Base-by-base conservation (phyloP, 257 asterid species). In the Lycium ferocissimum region DNA sequence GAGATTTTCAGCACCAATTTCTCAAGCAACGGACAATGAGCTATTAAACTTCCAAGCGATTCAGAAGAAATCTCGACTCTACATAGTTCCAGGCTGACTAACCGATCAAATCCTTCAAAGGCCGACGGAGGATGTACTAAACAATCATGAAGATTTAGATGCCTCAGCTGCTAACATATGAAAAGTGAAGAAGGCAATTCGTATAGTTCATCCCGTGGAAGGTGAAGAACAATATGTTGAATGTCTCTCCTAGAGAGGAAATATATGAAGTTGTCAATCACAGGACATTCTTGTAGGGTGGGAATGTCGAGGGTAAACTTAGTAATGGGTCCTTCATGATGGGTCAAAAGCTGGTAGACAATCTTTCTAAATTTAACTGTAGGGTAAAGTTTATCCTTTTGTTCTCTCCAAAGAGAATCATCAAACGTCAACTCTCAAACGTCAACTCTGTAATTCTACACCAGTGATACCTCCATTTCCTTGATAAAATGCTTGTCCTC, bases 201-300 rank as follows among this genome's bases (percentile, higher is more conserved):
- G 73, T 35, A 66, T 13, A 66, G 47, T 12, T 33, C 17, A 63
- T 22, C 0, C 73, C 0, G 5, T 13, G 47, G 45, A 66, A 33
- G 11, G 73, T 66, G 73, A 35, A 66, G 73, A 66, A 66, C 73
- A 66, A 66, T 45, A 66, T 33, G 47, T 66, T 66, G 73, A 66
- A 33, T 66, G 47, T 35, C 73, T 12, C 33, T 66, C 73, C 11
- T 33, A 66, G 73, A 66, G 45, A 66, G 45, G 73, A 33, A 66
- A 66, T 33, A 66, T 33, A 66, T 6, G 47, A 66, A 66, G 47
- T 12, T 33, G 11, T 66, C 73, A 66, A 66, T 66, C 10, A 13
- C 6, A 33, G 20, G 73, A 66, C 73, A 66, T 33, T 22, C 7
- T 66, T 12, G 1, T n/a, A 66, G 10, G 3, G 2, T 0, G 2